Base-by-base conservation (phyloP, 441 rosid species). In the Jatropha podagrica region DNA sequence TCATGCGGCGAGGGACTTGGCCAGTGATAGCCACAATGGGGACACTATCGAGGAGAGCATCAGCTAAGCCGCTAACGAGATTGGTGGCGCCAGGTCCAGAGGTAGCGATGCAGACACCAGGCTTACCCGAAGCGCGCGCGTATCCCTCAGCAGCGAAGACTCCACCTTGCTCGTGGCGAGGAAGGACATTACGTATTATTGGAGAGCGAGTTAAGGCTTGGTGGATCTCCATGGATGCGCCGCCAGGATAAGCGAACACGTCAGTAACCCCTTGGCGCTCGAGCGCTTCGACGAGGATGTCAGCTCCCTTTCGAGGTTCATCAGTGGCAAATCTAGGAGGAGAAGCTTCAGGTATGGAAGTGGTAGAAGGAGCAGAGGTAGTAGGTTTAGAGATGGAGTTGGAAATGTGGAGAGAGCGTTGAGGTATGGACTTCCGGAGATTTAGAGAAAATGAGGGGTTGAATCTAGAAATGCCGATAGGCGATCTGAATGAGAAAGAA, bases 11-110 rank as follows among this genome's bases (percentile, higher is more conserved):
- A 11, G 99, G 93, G n/a, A 96, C 98, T 69, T 96, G 99, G 3
- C 98, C 98, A 0, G 98, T 96, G 18, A 93, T 96, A 4, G 97
- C 99, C 38, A 96, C 89, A 4, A 96, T 51, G n/a, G 99, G 99
- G 18, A 92, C 85, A 48, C 98, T 93, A 55, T 96, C 99, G 0
- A 96, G 95, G 71, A 92, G 79, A 0, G 99, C 98, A 61, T 95
- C 94, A 15, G 98, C 98, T 3, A 93, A 87, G 48, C 99, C 99
- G 54, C 93, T 92, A n/a, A 95, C 99, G 48, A 95, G 81, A 76
- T 95, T 92, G 11, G 98, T 92, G 17, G 98, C 98, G 11, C 99
- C 99, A 6, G 98, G 99, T 32, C 99, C 97, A 0, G 98, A 95
- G 11, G 99, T 95, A 9, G 99, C 98, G 37, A 95, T 93, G 71